These are phyloP conservation scores for Porcisia hertigi DNA, from an alignment of 208 protist genomes.

Conservation along the genomic window DNA sequence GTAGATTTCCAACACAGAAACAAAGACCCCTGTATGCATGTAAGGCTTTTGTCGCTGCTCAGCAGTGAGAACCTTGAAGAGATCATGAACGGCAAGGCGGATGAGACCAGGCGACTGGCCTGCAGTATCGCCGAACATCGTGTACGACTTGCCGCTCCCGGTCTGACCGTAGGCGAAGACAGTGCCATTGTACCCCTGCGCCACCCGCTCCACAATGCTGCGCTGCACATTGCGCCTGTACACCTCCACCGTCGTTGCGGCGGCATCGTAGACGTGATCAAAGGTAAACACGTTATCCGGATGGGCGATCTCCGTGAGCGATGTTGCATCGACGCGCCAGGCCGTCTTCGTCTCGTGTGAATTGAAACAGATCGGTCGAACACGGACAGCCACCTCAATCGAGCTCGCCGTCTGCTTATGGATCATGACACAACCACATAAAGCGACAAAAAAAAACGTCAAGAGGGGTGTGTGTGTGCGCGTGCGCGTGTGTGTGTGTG, in stretches of 20 bases:
- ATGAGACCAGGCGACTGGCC: conserved; percentile 38
- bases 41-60: conserved; percentile 43
- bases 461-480: background rate
- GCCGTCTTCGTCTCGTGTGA: conserved; percentile 47
- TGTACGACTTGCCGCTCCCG: conserved; percentile 85
- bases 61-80: conserved; percentile 53
- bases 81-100: conserved; percentile 49
- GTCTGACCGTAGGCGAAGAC: conserved; percentile 90
- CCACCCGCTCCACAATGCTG: conserved; percentile 55
- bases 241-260: conserved; percentile 40
- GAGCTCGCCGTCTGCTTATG: conserved; percentile 40
- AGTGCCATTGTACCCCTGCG: conserved; percentile 87
- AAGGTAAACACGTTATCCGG: conserved; percentile 73
- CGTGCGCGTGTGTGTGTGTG: background rate
- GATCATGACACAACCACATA: conserved; percentile 4
- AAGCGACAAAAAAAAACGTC: background rate
- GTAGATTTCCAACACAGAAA: conserved; percentile 81
- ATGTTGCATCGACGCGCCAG: conserved; percentile 35
- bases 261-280: conserved; percentile 61
- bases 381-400: conserved; percentile 72
- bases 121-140: conserved; percentile 64
- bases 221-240: conserved; percentile 55
- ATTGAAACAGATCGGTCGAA: conserved; percentile 58
- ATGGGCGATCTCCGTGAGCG: conserved; percentile 54
- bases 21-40: conserved; percentile 46